Evolutionary conservation across 495 filamentous ascomycete species (phyloP).

Genomic region (Aspergillus campestris): DNA sequence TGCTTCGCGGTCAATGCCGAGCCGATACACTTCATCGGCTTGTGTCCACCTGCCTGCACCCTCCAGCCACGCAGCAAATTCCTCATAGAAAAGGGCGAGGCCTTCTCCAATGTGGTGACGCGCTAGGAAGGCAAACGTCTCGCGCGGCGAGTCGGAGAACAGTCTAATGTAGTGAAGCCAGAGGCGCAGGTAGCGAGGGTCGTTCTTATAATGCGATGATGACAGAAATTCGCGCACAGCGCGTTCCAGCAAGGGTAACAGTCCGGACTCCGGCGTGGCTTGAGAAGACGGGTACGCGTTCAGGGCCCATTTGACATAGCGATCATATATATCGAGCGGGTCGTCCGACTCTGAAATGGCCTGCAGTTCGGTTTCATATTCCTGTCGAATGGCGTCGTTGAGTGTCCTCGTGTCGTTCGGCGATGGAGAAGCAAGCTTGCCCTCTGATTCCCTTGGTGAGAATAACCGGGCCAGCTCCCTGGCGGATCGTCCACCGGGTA

Average conservation of each 20-base stretch:
- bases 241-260: slow-evolving; percentile 82
- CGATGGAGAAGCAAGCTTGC: slow-evolving; percentile 43
- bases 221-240: slow-evolving; percentile 85
- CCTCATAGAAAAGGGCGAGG: slow-evolving; percentile 93
- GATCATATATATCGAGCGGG: slow-evolving; percentile 89
- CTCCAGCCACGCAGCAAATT: slow-evolving; percentile 91
- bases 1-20: slow-evolving; percentile 83
- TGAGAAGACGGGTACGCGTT: slow-evolving; percentile 92
- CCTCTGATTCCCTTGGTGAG: slow-evolving; percentile 47
- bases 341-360: slow-evolving; percentile 82
- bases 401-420: slow-evolving; percentile 64
- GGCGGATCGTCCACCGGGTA: slow-evolving; percentile 85
- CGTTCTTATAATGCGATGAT: slow-evolving; percentile 82
- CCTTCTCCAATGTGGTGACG: slow-evolving; percentile 81
- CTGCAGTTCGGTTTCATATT: slow-evolving; percentile 78
- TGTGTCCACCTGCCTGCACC: slow-evolving; percentile 77
- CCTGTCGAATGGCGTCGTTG: slow-evolving; percentile 67
- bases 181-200: slow-evolving; percentile 82
- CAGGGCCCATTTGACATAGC: slow-evolving; percentile 94
- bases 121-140: slow-evolving; percentile 84
- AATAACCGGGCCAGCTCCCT: slow-evolving; percentile 80
- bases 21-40: slow-evolving; percentile 84
- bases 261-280: slow-evolving; percentile 79
- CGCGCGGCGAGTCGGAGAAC: slow-evolving; percentile 85
- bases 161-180: slow-evolving; percentile 92